Conservation (phyloP, 495 filamentous ascomycete genomes). For the Aspergillus heteromorphus region DNA sequence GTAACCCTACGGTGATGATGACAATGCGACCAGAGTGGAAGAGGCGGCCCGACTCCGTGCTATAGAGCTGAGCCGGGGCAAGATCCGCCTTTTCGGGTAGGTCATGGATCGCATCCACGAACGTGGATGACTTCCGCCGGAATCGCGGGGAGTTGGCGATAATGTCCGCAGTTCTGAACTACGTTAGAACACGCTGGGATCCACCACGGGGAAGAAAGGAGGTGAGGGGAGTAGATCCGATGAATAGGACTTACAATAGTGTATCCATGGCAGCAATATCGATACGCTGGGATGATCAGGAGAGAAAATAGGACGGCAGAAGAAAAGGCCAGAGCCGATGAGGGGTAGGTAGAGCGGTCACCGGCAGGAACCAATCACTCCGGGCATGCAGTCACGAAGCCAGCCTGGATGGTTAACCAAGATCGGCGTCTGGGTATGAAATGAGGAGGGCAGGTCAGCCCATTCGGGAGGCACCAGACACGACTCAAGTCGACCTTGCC, state of each 20-base stretch:
- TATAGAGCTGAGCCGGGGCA: conserved; percentile 95
- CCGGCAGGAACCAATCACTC: neutral
- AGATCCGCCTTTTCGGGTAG: conserved; percentile 75
- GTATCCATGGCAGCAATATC: conserved; percentile 59
- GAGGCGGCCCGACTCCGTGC: conserved; percentile 91
- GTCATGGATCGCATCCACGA: conserved; percentile 97
- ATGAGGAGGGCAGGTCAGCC: conserved; percentile 4
- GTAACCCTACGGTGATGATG: conserved; percentile 93
- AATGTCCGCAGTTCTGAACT: conserved; percentile 69
- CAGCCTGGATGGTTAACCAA: neutral
- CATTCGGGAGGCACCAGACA: conserved; percentile 2
- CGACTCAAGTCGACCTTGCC: neutral
- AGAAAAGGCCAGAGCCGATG: neutral
- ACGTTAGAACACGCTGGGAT: conserved; percentile 6
- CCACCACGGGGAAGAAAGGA: neutral
- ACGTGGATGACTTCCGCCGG: conserved; percentile 86
- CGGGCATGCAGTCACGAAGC: neutral
- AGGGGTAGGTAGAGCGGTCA: neutral
- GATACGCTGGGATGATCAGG: neutral
- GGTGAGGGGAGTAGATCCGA: neutral
- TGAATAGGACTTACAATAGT: conserved; percentile 56
- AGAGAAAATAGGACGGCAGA: neutral
- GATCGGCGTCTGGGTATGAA: neutral
- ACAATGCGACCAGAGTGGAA: conserved; percentile 97
- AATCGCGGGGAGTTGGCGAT: conserved; percentile 78